Base-by-base conservation (phyloP, 768 basidiomycete species). In the Lyophyllum atratum region DNA sequence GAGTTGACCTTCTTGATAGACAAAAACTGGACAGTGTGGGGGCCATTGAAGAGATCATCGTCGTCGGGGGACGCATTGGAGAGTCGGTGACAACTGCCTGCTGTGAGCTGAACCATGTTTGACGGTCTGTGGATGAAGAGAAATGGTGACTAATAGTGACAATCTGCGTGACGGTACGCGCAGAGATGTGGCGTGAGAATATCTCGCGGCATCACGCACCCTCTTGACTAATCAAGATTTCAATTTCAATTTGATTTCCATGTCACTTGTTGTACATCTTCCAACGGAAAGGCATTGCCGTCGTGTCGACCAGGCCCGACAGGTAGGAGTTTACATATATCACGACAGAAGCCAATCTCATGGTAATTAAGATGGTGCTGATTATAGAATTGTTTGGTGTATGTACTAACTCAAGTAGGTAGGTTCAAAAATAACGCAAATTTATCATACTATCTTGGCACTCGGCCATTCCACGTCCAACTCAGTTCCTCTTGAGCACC, bases 1-100 rank as follows among this genome's bases (percentile, higher is more conserved):
- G 69, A 68, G 47, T 70, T 75, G 39, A 97, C 88, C 68, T 86
- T 86, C 73, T 93, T 96, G 60, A 94, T 83, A 39, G 86, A 90
- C 47, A 98, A 82, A 44, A 95, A 73, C 66, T 98, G 95, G 0
- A 97, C 74, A 17, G 83, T 81, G 63, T 84, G 80, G 29, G 74
- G 67, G 3, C 68, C 60, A 31, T 73, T 73, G 52, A 82, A 80
- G n/a, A 80, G 66, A 7, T 70, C 70, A 0, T 69, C 65, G 49
- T 85, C 82, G 12, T 73, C 69, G 15, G 76, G 74, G n/a, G 68
- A 65, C 1, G 83, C 75, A 40, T 71, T 72, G 54, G 76, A 71
- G 47, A 91, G 78, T 4, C 77, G 78, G 25, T 63, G 48, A 63
- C 83, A 85, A 34, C 85, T 80, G 43, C 88, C 89, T 40, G 77